Conservation (phyloP, 2,329 filamentous ascomycete species). For the Colletotrichum aenigma region DNA sequence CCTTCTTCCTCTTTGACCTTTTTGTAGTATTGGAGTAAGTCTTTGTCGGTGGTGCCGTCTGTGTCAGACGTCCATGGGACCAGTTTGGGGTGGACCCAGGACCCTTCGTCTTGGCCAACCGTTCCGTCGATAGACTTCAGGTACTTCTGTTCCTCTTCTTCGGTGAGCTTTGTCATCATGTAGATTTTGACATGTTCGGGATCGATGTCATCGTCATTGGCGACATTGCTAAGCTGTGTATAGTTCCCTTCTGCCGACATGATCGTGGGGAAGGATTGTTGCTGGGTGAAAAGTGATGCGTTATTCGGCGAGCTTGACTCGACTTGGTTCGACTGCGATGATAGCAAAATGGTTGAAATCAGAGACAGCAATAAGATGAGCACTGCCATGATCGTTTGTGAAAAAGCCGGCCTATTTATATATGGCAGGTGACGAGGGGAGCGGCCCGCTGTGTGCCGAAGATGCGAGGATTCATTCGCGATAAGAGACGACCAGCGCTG, state of each 20-base stretch:
- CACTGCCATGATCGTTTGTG: background rate
- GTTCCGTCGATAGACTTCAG: background rate
- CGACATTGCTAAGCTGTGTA: background rate
- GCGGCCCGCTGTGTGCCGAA: background rate
- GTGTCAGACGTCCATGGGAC: background rate
- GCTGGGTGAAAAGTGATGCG: rapidly evolving
- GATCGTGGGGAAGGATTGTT: background rate
- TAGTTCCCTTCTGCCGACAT: background rate
- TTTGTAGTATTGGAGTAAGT: background rate
- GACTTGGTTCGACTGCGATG: rapidly evolving
- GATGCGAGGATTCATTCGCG: background rate
- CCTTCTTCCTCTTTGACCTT: background rate
- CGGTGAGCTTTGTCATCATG: background rate
- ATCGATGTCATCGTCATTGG: background rate
- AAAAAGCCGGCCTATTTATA: background rate
- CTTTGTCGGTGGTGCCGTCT: background rate
- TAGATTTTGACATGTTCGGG: background rate
- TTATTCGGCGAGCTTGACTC: rapidly evolving
- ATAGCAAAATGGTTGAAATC: rapidly evolving
- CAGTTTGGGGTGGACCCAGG: background rate
- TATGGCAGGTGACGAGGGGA: background rate
- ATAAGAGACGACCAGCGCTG: background rate
- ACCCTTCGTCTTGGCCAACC: rapidly evolving
- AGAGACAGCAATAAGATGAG: background rate
- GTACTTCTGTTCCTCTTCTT: background rate